Evolutionary conservation across 495 filamentous ascomycete species (phyloP).

Genomic region (Hypoxylon subgilvum): DNA sequence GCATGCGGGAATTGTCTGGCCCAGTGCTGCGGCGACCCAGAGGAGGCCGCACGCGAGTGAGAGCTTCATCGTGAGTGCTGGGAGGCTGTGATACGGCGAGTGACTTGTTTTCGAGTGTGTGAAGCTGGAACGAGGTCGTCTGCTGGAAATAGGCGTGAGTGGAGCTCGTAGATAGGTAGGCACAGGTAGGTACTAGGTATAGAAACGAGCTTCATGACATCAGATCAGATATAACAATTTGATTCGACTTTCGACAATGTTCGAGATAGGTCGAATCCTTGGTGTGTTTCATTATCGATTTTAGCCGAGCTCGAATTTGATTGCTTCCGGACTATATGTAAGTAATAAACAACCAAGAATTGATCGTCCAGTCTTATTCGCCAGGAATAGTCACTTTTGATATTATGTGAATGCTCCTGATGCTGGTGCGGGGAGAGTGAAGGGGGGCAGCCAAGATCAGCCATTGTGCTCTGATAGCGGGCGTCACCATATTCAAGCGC

Average conservation of each 20-base stretch:
- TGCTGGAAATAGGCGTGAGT: neutral
- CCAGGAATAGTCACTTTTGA: conserved; percentile 17
- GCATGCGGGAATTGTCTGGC: conserved; percentile 44
- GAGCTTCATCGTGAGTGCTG: conserved; percentile 39
- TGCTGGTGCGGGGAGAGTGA: conserved; percentile 30
- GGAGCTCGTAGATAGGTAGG: conserved; percentile 5
- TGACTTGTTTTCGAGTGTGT: neutral
- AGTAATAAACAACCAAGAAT: conserved; percentile 29
- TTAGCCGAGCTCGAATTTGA: conserved; percentile 25
- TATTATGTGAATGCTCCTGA: conserved; percentile 14
- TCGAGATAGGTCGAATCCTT: conserved; percentile 1
- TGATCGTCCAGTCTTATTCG: conserved; percentile 14
- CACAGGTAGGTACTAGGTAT: no score
- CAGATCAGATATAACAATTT: conserved; percentile 37
- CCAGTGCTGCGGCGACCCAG: conserved; percentile 33
- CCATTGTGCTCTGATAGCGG: conserved; percentile 21
- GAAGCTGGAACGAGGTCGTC: conserved; percentile 1
- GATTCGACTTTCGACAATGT: neutral
- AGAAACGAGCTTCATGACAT: conserved; percentile 13
- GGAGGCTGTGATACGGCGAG: neutral
- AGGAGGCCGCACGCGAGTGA: conserved; percentile 32
- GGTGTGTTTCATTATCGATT: conserved; percentile 29
- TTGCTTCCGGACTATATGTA: conserved; percentile 22
- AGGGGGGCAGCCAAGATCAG: conserved; percentile 8
- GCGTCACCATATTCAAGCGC: neutral